phyloP scores from a whole-genome alignment of 306 rosid species.

The Rubus parviflorus region DNA sequence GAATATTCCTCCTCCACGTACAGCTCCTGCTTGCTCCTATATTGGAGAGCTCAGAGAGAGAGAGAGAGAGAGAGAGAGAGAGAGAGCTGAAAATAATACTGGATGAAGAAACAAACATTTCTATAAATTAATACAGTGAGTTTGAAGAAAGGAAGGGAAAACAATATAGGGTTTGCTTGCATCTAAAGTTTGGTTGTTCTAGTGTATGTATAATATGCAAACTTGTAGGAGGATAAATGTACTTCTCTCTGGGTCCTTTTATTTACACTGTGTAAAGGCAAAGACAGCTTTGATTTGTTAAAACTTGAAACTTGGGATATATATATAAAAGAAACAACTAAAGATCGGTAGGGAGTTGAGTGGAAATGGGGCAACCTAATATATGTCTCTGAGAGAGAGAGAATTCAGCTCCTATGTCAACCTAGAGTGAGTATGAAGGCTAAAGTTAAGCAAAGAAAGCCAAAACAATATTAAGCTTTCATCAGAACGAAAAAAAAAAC shows the following conservation, averaged over 20 bases:
- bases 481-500: background rate
- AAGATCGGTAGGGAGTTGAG: conserved; percentile 44
- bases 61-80: conserved; percentile 22
- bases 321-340: conserved; percentile 16
- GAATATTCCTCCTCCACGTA: conserved; percentile 27
- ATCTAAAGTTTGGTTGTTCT: conserved; percentile 56
- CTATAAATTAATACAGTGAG: conserved; percentile 32
- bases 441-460: conserved; percentile 1
- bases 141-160: conserved; percentile 27
- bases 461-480: background rate
- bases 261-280: conserved; percentile 41
- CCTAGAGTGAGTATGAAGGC: conserved; percentile 67
- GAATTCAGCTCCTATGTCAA: conserved; percentile 65
- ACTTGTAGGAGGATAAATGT: conserved; percentile 54
- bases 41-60: background rate
- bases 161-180: conserved; percentile 47
- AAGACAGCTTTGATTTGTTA: conserved; percentile 23
- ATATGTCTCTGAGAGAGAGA: conserved; percentile 29
- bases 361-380: conserved; percentile 63
- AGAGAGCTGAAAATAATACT: conserved; percentile 34
- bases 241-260: conserved; percentile 38
- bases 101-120: conserved; percentile 31
- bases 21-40: conserved; percentile 20
- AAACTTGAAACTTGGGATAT: conserved; percentile 2
- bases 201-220: conserved; percentile 33